A percentile compares a stretch with the other conserved stretches of the same genome.
Evolutionary conservation across 148 eudicot genomes (phyloP).

Genomic region (Oxyria digyna): DNA sequence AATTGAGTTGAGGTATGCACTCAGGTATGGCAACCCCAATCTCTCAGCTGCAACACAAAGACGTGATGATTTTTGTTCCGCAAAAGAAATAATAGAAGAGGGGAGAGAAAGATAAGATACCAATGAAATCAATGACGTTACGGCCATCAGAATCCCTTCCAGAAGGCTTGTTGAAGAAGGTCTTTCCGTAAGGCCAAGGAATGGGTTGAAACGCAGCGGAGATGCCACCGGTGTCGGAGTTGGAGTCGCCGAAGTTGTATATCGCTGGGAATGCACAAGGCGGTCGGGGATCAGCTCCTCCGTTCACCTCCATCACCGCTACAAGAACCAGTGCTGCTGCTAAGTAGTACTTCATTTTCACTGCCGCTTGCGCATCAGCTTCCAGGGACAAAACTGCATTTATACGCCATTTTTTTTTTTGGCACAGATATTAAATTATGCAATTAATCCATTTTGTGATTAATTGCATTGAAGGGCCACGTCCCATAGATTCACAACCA

Average conservation of each 20-base stretch:
- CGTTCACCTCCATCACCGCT: background rate
- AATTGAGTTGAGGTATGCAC: constrained; percentile 27
- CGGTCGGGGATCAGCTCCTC: background rate
- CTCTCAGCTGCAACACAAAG: constrained; percentile 21
- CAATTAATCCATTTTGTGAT: too few relatives aligned
- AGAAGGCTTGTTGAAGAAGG: constrained; percentile 26
- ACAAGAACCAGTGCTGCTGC: background rate
- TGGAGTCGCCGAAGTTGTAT: constrained; percentile 35
- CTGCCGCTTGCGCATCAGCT: too few relatives aligned
- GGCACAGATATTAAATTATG: too few relatives aligned
- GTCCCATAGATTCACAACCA: too few relatives aligned
- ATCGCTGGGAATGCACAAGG: constrained; percentile 18
- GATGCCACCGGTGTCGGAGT: constrained; percentile 32
- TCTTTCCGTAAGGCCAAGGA: constrained; percentile 26
- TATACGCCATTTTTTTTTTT: too few relatives aligned
- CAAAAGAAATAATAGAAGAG: background rate
- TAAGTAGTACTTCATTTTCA: background rate
- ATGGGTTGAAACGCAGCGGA: constrained; percentile 29
- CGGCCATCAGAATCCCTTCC: constrained; percentile 32
- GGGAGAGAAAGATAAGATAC: background rate
- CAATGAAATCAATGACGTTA: constrained; percentile 27
- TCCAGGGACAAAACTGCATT: too few relatives aligned
- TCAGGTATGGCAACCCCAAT: constrained; percentile 22
- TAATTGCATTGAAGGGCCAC: too few relatives aligned
- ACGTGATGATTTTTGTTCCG: too few relatives aligned